Evolutionary conservation across 768 basidiomycete species (phyloP).

Genomic region (Pisolithus marmoratus): DNA sequence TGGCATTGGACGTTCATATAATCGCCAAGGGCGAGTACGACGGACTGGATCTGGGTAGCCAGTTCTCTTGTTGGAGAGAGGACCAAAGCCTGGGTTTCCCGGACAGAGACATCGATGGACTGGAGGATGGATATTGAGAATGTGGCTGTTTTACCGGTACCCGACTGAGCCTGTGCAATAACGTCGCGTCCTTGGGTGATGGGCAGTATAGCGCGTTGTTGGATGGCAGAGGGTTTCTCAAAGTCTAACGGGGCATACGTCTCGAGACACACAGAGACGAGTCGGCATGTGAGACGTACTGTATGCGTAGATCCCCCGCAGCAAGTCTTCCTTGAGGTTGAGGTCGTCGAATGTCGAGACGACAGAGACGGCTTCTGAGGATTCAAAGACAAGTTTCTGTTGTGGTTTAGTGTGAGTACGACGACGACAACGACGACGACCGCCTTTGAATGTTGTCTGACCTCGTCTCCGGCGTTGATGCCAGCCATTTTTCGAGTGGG

Average conservation of each 20-base stretch:
- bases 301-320: slow-evolving; percentile 97
- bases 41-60: slow-evolving; percentile 98
- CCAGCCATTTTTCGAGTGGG: slow-evolving; percentile 61
- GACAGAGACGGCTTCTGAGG: slow-evolving; percentile 86
- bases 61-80: slow-evolving; percentile 98
- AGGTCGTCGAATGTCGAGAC: slow-evolving; percentile 89
- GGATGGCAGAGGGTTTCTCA: slow-evolving; percentile 98
- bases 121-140: slow-evolving; percentile 98
- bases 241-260: slow-evolving; percentile 51
- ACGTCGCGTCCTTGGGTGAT: slow-evolving; percentile 96
- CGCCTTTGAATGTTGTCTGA: slow-evolving; percentile 25
- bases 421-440: slow-evolving; percentile 15
- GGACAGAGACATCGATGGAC: slow-evolving; percentile 91
- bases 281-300: slow-evolving; percentile 45
- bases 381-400: slow-evolving; percentile 94
- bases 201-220: slow-evolving; percentile 95
- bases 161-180: slow-evolving; percentile 98
- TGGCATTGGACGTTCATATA: slow-evolving; percentile 99
- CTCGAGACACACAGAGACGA: slow-evolving; percentile 1
- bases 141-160: slow-evolving; percentile 99
- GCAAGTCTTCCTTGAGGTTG: slow-evolving; percentile 87
- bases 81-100: slow-evolving; percentile 94
- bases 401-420: background rate
- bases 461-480: slow-evolving; percentile 84
- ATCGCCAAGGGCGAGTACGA: slow-evolving; percentile 92